Percentiles rank a stretch among this genome's conserved stretches.
phyloP scores from a whole-genome alignment of 1,284 basidiomycete species.

The Ustilago esculenta region DNA sequence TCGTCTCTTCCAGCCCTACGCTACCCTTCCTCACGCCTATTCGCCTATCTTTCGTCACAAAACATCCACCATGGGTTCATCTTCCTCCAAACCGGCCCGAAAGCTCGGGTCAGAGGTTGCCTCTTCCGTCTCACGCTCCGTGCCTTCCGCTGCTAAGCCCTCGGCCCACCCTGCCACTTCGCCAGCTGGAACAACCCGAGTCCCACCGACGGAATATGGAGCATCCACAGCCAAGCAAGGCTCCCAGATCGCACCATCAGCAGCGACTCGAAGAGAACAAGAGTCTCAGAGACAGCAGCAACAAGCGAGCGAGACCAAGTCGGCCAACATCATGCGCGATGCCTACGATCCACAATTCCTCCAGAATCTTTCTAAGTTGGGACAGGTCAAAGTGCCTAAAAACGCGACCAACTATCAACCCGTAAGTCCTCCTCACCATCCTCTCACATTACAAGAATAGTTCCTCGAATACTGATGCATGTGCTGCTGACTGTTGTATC shows the following conservation, averaged over 20 bases:
- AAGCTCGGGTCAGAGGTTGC: conserved; percentile 42
- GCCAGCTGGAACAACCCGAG: conserved; percentile 2
- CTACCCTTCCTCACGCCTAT: background rate
- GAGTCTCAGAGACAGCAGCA: conserved; percentile 29
- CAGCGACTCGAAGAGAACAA: conserved; percentile 20
- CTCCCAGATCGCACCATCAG: conserved; percentile 24
- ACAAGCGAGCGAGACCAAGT: conserved; percentile 43
- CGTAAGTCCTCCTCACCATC: conserved; percentile 15
- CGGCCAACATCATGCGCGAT: conserved; percentile 48
- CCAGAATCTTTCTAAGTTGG: conserved; percentile 41
- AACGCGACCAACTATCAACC: conserved; percentile 43
- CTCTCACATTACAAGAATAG: too few relatives aligned
- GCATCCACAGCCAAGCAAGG: conserved; percentile 22
- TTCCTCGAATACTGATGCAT: too few relatives aligned
- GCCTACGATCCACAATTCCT: conserved; percentile 50
- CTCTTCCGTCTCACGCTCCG: conserved; percentile 26
- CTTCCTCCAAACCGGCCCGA: conserved; percentile 49
- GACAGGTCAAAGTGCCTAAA: conserved; percentile 46
- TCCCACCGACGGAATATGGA: conserved; percentile 26
- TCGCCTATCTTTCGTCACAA: background rate
- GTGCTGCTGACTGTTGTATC: too few relatives aligned
- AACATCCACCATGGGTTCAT: conserved; percentile 39
- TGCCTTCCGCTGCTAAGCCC: conserved; percentile 25
- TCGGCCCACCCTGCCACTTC: conserved; percentile 7
- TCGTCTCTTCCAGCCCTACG: background rate